Evolutionary conservation across 257 asterid species (phyloP), one percentile per base, ranked within the genome.

Genomic region (Mentha longifolia): DNA sequence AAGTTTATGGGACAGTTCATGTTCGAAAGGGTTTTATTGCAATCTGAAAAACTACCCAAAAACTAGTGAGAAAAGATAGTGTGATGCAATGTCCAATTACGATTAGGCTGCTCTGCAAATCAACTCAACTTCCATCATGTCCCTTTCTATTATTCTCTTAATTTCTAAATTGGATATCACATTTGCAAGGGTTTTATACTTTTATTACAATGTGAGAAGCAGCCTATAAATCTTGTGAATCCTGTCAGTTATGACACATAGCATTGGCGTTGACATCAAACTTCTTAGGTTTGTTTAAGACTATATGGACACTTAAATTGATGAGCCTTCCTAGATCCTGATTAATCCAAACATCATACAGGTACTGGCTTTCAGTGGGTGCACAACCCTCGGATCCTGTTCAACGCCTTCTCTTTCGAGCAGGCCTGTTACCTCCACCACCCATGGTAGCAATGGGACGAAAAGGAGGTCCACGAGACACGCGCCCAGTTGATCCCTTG

Each of bases 331-430:
- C 15, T 12, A 43, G 60, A 22, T 55, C 39, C 33, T 75, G 72
- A 66, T 41, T 51, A 19, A 52, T 65, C 45, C 9, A 31, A 66
- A 69, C 58, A 33, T 73, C 54, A 54, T 79, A 72, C 80, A 92
- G 99, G 82, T 92, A 92, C 59, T 95, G 97, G 97, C 88, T 95
- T 51, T 92, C 98, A 3, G 98, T 92, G 31, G 99, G 98, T 42
- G 99, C 99, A 58, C 98, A 92, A 61, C 95, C 97, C 56, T 89
- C 97, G 0, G 97, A 92, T 1, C 97, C 98, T 11, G 95, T 90
- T 63, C 85, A 89, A 81, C 95, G 90, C 72, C 88, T 92, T 82
- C 96, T 95, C 74, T 95, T 89, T 77, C 85, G 95, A 69, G 83
- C 92, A 58, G 97, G 99, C 30, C 14, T 88, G 77, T 76, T 95